Evolutionary conservation across 148 eudicot species (phyloP).

Genomic region (Chenopodium suecicum): DNA sequence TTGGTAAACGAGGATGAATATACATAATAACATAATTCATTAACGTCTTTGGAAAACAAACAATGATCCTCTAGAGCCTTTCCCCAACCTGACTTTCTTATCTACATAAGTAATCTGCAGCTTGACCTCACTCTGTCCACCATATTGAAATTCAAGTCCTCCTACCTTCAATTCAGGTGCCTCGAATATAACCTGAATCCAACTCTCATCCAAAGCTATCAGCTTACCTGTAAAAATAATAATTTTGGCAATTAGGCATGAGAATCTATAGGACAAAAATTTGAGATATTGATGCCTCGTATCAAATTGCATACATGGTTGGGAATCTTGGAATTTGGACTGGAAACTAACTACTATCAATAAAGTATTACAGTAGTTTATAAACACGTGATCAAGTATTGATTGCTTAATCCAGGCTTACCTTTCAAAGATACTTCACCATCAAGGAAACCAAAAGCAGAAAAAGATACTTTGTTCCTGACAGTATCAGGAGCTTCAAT

Average conservation of each 20-base stretch:
- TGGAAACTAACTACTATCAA: constrained; percentile 5
- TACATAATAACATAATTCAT: constrained; percentile 1
- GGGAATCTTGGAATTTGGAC: background rate
- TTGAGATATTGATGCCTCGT: background rate
- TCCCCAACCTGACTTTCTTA: constrained; percentile 83
- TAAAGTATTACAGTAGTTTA: too few species aligned
- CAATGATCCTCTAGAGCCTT: constrained; percentile 90
- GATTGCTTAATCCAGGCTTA: constrained; percentile 26
- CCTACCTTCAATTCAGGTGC: constrained; percentile 81
- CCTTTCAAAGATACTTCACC: constrained; percentile 93
- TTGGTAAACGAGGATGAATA: background rate
- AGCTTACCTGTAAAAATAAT: constrained; percentile 58
- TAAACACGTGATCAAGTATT: background rate
- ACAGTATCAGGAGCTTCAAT: constrained; percentile 86
- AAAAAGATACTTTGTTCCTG: constrained; percentile 72
- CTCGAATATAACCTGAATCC: constrained; percentile 93
- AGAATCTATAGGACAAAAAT: background rate
- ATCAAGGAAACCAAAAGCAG: constrained; percentile 78
- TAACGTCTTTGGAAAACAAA: constrained; percentile 81
- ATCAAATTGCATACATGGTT: background rate
- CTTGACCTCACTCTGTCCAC: constrained; percentile 90
- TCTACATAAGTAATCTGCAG: constrained; percentile 89
- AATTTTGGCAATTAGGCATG: background rate
- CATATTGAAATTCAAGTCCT: constrained; percentile 64
- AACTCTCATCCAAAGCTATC: constrained; percentile 72